Evolutionary conservation across 2,329 filamentous ascomycete species (phyloP).

Genomic region (Arthrobotrys iridis): DNA sequence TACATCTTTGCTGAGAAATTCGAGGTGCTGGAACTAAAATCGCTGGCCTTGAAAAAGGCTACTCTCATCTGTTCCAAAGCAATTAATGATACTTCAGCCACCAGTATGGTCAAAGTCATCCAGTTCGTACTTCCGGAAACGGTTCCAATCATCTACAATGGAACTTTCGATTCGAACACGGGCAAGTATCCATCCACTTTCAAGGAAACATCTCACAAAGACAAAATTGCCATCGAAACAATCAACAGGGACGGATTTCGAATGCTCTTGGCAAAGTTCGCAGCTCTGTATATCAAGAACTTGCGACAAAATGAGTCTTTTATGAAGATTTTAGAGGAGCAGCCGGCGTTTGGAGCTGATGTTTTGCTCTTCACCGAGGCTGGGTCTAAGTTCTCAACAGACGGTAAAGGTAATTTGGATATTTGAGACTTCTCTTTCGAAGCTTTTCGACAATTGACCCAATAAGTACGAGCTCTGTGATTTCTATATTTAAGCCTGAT

Average conservation of each 20-base stretch:
- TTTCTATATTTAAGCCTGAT: no score
- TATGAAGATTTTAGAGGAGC: slow-evolving; percentile 11
- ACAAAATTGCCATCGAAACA: background rate
- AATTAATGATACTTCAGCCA: background rate
- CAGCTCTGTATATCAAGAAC: slow-evolving; percentile 10
- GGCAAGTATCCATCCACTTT: slow-evolving; percentile 15
- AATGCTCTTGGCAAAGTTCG: slow-evolving; percentile 38
- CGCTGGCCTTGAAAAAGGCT: slow-evolving; percentile 37
- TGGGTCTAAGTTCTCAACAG: background rate
- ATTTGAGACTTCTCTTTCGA: no score
- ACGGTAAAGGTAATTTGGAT: slow-evolving; percentile 4
- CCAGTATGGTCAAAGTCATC: slow-evolving; percentile 8
- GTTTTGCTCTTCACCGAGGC: slow-evolving; percentile 27
- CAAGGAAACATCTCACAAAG: background rate
- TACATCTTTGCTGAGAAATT: slow-evolving; percentile 45
- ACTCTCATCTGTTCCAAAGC: slow-evolving; percentile 13
- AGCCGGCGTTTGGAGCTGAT: slow-evolving; percentile 19
- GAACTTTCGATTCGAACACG: slow-evolving; percentile 28
- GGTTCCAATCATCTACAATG: slow-evolving; percentile 25
- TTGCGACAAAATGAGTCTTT: slow-evolving; percentile 38
- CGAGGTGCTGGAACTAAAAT: slow-evolving; percentile 32
- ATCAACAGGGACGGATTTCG: slow-evolving; percentile 35
- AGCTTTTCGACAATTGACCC: no score
- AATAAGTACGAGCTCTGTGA: no score
- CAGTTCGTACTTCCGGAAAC: slow-evolving; percentile 34